These are phyloP conservation scores for Chimonanthus praecox DNA, from an alignment of 164 flowering plant genomes.

Conservation along the genomic window DNA sequence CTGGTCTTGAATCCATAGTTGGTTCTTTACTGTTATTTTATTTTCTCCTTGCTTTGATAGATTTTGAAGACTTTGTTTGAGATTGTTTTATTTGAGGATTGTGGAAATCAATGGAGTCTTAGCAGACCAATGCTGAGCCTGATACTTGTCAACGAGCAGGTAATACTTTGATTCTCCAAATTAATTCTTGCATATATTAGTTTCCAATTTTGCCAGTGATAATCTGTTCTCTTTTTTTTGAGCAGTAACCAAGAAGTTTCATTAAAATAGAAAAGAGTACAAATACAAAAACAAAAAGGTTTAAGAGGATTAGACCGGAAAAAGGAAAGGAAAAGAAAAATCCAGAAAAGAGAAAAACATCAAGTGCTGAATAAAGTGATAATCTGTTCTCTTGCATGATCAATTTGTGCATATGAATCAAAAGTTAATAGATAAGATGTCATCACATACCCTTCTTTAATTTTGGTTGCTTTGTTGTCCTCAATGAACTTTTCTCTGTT, in stretches of 20 bases:
- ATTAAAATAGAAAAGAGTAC: neutral
- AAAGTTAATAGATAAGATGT: too few relatives aligned
- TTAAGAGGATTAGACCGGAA: too few relatives aligned
- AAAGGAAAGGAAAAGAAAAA: too few relatives aligned
- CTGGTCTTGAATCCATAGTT: neutral
- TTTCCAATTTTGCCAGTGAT: neutral
- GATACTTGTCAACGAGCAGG: slow-evolving; percentile 92
- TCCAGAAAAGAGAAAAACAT: too few relatives aligned
- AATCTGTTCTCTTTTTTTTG: neutral
- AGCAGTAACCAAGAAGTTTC: neutral
- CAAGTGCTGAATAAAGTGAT: neutral
- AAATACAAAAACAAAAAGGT: too few relatives aligned
- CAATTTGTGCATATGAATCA: neutral
- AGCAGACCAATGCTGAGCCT: slow-evolving; percentile 96
- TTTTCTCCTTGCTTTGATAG: slow-evolving; percentile 27
- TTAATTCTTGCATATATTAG: neutral
- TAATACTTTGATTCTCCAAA: slow-evolving; percentile 14
- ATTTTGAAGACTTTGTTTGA: slow-evolving; percentile 86
- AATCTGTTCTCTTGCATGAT: neutral
- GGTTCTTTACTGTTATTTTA: neutral
- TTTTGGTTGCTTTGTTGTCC: too few relatives aligned
- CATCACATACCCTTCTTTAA: too few relatives aligned
- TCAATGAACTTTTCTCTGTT: too few relatives aligned
- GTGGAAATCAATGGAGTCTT: slow-evolving; percentile 93
- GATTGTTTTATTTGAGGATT: slow-evolving; percentile 86